Conservation (phyloP, 2,329 filamentous ascomycete species). For the Diaporthe destruens region DNA sequence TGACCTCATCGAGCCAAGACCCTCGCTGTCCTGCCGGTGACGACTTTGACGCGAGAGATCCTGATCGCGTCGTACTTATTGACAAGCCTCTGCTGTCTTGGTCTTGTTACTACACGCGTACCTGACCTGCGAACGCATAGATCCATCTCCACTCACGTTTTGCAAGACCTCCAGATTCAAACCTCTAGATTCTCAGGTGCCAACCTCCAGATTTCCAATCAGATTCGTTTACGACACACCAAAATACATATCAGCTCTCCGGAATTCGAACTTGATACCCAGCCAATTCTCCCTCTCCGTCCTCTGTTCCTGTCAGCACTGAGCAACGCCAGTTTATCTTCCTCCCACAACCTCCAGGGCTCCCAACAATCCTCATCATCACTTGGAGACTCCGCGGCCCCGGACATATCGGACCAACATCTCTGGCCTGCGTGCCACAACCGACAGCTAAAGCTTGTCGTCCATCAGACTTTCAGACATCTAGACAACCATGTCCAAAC, state of each 20-base stretch:
- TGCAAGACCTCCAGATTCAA: background rate
- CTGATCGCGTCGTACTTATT: conserved; percentile 26
- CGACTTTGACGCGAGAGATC: conserved; percentile 27
- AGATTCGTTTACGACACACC: background rate
- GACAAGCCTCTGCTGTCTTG: background rate
- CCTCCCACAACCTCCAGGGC: background rate
- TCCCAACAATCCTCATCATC: background rate
- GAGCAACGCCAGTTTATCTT: background rate
- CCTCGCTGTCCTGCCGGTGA: conserved; percentile 10
- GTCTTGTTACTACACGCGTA: background rate
- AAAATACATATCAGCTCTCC: background rate
- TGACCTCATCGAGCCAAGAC: conserved; percentile 19
- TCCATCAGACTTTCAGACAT: background rate
- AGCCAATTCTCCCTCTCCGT: background rate
- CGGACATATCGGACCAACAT: background rate
- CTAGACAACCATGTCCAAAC: conserved; percentile 35
- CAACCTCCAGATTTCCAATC: background rate
- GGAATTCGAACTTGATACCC: conserved; percentile 7
- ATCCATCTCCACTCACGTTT: conserved; percentile 15
- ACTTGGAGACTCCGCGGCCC: background rate
- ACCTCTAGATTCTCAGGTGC: conserved; percentile 1
- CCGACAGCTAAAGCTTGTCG: background rate
- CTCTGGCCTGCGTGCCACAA: background rate
- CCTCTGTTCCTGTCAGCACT: no score
- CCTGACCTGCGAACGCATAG: background rate